Conservation (phyloP, 2,329 filamentous ascomycete species). For the Fusarium verrucosum region DNA sequence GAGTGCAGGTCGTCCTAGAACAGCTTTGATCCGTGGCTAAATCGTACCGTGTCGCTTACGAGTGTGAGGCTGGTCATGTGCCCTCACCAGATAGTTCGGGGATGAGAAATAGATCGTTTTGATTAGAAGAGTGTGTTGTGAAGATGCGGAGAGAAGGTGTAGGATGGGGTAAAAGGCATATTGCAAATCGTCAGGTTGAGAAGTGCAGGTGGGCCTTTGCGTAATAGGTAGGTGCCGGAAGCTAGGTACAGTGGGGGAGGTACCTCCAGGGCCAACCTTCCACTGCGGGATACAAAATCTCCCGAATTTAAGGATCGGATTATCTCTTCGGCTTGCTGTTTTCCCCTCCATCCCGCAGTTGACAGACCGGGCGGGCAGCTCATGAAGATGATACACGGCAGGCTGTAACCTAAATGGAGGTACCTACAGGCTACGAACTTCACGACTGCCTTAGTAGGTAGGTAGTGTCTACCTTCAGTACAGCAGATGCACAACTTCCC, state of each 20-base stretch:
- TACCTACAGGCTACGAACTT: no score
- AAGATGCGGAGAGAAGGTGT: constrained; percentile 45
- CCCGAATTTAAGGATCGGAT: constrained; percentile 37
- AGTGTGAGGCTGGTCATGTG: constrained; percentile 6
- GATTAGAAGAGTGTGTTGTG: constrained; percentile 40
- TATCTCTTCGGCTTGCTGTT: constrained; percentile 39
- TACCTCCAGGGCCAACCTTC: constrained; percentile 38
- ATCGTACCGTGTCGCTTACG: constrained; percentile 22
- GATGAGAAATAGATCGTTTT: constrained; percentile 27
- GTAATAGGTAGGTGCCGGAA: constrained; percentile 51
- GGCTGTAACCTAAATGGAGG: not conserved
- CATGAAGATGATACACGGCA: constrained; percentile 4
- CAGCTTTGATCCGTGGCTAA: constrained; percentile 46
- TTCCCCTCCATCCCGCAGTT: not conserved
- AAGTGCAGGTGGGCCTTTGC: constrained; percentile 53
- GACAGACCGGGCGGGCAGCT: not conserved
- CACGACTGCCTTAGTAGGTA: no score
- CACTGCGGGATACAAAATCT: constrained; percentile 35
- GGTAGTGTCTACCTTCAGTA: no score
- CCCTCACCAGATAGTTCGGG: constrained; percentile 16
- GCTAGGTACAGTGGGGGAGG: constrained; percentile 36
- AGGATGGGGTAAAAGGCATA: constrained; percentile 46
- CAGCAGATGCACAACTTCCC: no score
- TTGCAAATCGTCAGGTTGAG: constrained; percentile 52
- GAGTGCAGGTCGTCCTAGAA: constrained; percentile 55